Conservation (phyloP, 371 early-diverging fungal genomes). For the Phascolomyces articulosus region DNA sequence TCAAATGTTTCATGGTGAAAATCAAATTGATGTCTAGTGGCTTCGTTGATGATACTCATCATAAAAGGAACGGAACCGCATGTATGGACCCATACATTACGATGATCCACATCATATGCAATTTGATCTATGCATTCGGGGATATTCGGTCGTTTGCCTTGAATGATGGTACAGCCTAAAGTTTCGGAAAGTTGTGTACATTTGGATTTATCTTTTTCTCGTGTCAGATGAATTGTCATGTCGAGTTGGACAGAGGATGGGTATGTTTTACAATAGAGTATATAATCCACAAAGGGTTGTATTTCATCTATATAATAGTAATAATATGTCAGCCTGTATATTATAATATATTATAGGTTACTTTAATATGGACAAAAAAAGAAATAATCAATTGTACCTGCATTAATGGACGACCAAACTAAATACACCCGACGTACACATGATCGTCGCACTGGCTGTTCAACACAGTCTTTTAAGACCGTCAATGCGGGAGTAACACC, state of each 20-base stretch:
- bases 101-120: conserved; percentile 9
- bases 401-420: conserved; percentile 6
- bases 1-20: conserved; percentile 48
- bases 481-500: conserved; percentile 47
- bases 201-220: conserved; percentile 17
- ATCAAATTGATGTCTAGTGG: conserved; percentile 27
- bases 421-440: conserved; percentile 7
- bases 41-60: conserved; percentile 31
- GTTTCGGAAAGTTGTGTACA: conserved; percentile 16
- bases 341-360: neutral
- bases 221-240: conserved; percentile 36
- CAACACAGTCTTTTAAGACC: conserved; percentile 40
- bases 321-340: neutral
- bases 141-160: conserved; percentile 30
- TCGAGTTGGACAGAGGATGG: conserved; percentile 14
- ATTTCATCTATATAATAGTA: conserved; percentile 8
- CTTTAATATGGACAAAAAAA: neutral
- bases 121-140: conserved; percentile 22
- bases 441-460: conserved; percentile 30
- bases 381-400: conserved; percentile 3
- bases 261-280: neutral
- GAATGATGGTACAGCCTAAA: conserved; percentile 4
- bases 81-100: conserved; percentile 34
- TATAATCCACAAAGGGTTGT: conserved; percentile 2
- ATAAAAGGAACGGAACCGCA: conserved; percentile 40